Percentiles rank a stretch among this genome's conserved stretches.
These are phyloP conservation scores for Mrakia gelida DNA, from an alignment of 768 basidiomycete genomes.

Conservation along the genomic window DNA sequence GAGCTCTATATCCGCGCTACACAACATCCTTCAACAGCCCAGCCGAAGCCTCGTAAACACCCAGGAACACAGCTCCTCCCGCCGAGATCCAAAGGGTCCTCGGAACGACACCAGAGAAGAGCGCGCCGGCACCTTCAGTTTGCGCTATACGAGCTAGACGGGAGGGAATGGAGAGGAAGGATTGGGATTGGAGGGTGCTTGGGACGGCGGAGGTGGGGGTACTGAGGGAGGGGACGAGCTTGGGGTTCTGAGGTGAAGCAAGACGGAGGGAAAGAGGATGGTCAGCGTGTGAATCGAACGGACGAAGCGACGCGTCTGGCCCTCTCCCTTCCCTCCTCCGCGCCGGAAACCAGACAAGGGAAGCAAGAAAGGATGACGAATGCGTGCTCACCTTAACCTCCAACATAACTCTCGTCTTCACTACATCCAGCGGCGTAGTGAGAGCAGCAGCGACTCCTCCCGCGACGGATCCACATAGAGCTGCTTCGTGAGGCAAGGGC, in stretches of 20 bases:
- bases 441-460: conserved; percentile 83
- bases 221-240: neutral
- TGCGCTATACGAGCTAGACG: conserved; percentile 65
- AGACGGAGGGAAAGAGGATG: neutral
- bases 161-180: conserved; percentile 54
- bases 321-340: no score
- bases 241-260: neutral
- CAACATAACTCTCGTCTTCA: conserved; percentile 96
- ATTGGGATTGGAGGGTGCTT: conserved; percentile 37
- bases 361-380: no score
- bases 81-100: conserved; percentile 94
- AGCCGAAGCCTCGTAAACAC: conserved; percentile 81
- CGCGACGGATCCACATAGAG: conserved; percentile 81
- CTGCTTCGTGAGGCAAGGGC: conserved; percentile 54
- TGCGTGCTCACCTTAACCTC: conserved; percentile 63
- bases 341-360: neutral
- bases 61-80: conserved; percentile 93
- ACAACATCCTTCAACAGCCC: conserved; percentile 17
- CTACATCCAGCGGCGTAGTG: conserved; percentile 92
- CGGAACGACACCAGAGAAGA: conserved; percentile 84
- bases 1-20: no score
- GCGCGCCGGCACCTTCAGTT: conserved; percentile 64
- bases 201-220: neutral
- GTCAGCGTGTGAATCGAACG: neutral
- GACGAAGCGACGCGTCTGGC: neutral